Percentiles rank a stretch among this genome's conserved stretches.
phyloP scores from a whole-genome alignment of 768 basidiomycete genomes.

The Lactarius pseudohatsudake region DNA sequence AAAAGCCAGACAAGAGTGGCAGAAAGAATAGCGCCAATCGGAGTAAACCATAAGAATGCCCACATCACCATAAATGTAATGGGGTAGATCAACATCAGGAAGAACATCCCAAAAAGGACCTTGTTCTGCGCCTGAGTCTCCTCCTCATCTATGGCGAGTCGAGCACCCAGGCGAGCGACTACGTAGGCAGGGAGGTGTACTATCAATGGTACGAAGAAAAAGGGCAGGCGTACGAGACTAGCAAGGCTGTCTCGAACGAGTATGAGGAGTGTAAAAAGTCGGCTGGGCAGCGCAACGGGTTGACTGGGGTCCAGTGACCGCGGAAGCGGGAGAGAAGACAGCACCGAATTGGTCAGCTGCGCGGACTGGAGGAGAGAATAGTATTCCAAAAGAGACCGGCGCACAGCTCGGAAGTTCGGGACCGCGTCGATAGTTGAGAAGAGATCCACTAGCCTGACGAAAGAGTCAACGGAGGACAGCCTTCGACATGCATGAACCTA shows the following conservation, averaged over 20 bases:
- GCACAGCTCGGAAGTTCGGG: constrained; percentile 58
- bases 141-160: constrained; percentile 79
- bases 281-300: constrained; percentile 73
- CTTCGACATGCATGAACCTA: constrained; percentile 42
- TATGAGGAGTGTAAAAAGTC: constrained; percentile 74
- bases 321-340: constrained; percentile 84
- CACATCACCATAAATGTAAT: constrained; percentile 83
- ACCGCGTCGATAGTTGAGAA: constrained; percentile 70
- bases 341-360: constrained; percentile 79
- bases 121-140: constrained; percentile 98
- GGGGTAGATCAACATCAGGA: constrained; percentile 79
- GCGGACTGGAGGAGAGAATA: constrained; percentile 83
- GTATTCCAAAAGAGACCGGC: constrained; percentile 77
- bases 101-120: constrained; percentile 75
- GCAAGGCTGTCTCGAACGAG: constrained; percentile 77
- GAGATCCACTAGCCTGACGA: constrained; percentile 76
- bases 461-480: constrained; percentile 14
- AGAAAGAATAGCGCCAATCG: constrained; percentile 71
- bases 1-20: constrained; percentile 70
- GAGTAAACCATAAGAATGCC: constrained; percentile 77
- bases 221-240: constrained; percentile 73
- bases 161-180: constrained; percentile 73
- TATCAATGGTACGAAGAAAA: constrained; percentile 85
- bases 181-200: constrained; percentile 84
- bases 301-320: constrained; percentile 76